A percentile compares a stretch with the other conserved stretches of the same genome.
These are phyloP conservation scores for Beverwykella pulmonaria DNA, from an alignment of 495 filamentous ascomycete genomes.

Conservation along the genomic window DNA sequence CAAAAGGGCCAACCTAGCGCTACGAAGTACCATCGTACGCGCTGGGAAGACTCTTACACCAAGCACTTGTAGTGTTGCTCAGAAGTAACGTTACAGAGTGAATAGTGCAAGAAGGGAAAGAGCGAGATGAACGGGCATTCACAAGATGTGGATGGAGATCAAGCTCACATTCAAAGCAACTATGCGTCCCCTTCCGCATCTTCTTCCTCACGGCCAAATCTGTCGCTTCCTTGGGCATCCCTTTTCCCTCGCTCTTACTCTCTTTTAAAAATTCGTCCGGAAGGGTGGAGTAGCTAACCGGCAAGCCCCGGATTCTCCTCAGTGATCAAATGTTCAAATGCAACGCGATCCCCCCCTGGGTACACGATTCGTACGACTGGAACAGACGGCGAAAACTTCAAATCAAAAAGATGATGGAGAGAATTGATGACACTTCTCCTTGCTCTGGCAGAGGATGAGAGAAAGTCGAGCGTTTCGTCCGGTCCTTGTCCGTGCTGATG, in stretches of 20 bases:
- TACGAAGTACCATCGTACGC: too few species aligned
- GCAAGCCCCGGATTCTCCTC: neutral
- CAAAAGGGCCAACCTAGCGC: too few species aligned
- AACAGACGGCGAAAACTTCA: neutral
- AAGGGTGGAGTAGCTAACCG: neutral
- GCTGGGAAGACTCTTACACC: too few species aligned
- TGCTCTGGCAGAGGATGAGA: neutral
- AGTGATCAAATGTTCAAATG: neutral
- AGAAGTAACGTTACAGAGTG: neutral
- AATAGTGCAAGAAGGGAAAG: neutral
- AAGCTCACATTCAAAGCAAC: constrained; percentile 44
- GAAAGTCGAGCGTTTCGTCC: neutral
- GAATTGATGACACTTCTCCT: neutral
- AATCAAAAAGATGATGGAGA: neutral
- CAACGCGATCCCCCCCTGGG: neutral
- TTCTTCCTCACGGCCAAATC: constrained; percentile 35
- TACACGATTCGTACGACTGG: neutral
- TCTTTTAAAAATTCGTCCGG: neutral
- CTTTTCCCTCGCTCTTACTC: neutral
- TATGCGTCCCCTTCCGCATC: constrained; percentile 45
- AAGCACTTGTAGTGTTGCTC: neutral
- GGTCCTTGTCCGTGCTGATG: neutral
- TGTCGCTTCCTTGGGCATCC: constrained; percentile 32
- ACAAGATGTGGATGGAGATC: neutral
- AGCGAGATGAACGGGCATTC: neutral